Evolutionary conservation across 257 asterid species (phyloP), one percentile per base, ranked within the genome.

Genomic region (Solanum okadae): DNA sequence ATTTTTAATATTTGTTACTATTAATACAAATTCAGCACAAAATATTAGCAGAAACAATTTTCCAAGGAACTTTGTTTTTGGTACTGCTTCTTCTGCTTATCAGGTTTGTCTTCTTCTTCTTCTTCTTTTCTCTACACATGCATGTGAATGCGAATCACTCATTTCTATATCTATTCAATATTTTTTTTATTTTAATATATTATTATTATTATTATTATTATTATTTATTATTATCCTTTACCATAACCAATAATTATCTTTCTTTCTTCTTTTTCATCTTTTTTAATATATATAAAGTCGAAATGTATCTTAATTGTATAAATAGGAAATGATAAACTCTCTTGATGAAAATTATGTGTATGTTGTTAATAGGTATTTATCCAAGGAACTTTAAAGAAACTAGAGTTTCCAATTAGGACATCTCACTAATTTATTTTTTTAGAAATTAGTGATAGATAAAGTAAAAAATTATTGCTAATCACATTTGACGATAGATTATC

Each of bases 81-180:
- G 99, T 15, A 95, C 98, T 76, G 98, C 99, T 27, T 95, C 99
- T 84, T 93, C 99, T 87, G 98, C 98, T 86, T 95, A 90, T 89
- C 98, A 96, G 98, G 99, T 95, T 59, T 12, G 37, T 40, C 37
- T 25, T 20, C 33, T 22, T 40, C 31, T 25, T 11, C 37, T 25
- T 7, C 0, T 22, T 8, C 1, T 22, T 9, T 49, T 31, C 7
- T 25, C 37, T 86, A 3, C 1, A 44, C 67, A 79, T 79, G 67
- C 85, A 79, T 44, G 85, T 79, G 85, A 78, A 78, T 79, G 38
- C 44, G 65, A 27, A 79, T 79, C 85, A 79, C 85, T 79, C 85
- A 44, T 79, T 79, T 18, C 22, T 15, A 79, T 79, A 79, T 79
- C 85, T 5, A 44, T 79, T 42, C 63, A 79, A 15, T 40, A 25